These are phyloP conservation scores for Brassica cretica DNA, from an alignment of 345 rosid genomes.

Conservation along the genomic window DNA sequence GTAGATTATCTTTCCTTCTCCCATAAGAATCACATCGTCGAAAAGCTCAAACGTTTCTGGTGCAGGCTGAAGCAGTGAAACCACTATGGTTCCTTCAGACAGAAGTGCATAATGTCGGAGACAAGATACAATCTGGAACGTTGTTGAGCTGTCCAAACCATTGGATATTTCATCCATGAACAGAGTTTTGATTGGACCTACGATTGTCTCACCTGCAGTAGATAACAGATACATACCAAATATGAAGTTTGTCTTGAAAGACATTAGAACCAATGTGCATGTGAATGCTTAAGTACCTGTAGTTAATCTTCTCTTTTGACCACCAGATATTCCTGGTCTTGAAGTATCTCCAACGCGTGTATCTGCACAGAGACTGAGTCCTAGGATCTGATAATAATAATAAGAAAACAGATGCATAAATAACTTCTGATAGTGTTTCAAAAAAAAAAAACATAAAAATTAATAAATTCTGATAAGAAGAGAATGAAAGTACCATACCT, in stretches of 20 bases:
- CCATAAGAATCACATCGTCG: slow-evolving; percentile 72
- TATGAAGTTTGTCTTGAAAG: not conserved
- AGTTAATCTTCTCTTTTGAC: slow-evolving; percentile 48
- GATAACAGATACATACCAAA: not conserved
- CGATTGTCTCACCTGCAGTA: slow-evolving; percentile 72
- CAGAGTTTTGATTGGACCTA: slow-evolving; percentile 76
- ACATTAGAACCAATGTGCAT: not conserved
- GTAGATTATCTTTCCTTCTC: slow-evolving; percentile 76
- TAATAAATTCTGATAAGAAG: not conserved
- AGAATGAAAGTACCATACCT: slow-evolving; percentile 32
- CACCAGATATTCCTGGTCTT: slow-evolving; percentile 52
- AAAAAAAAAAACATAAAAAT: too few species aligned
- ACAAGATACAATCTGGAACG: slow-evolving; percentile 75
- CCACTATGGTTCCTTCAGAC: slow-evolving; percentile 66
- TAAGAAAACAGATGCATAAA: not conserved
- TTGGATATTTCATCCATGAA: slow-evolving; percentile 92
- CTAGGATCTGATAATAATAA: slow-evolving; percentile 42
- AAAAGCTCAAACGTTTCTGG: slow-evolving; percentile 75
- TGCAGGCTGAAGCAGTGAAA: slow-evolving; percentile 85
- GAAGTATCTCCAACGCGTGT: slow-evolving; percentile 38
- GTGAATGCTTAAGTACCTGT: slow-evolving; percentile 37
- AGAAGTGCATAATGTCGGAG: slow-evolving; percentile 59
- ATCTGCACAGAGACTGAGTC: slow-evolving; percentile 48
- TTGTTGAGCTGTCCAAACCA: slow-evolving; percentile 82
- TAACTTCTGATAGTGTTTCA: too few species aligned